Evolutionary conservation across 768 basidiomycete species (phyloP), one percentile per base, ranked within the genome.

Genomic region (Vishniacozyma victoriae): DNA sequence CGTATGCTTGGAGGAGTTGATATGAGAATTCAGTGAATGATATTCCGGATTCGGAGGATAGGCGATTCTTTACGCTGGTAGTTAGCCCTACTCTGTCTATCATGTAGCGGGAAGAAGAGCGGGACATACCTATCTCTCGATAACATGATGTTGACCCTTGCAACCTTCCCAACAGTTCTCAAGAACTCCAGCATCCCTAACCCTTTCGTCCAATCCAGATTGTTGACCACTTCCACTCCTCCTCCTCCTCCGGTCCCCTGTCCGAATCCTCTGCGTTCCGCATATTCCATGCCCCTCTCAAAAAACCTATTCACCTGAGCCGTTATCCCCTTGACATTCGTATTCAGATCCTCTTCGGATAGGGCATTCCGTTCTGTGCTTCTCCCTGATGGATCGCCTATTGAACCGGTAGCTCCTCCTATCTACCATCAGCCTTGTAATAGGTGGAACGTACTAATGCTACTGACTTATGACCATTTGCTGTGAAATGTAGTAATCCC

Each of bases 21-120:
- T 99, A 99, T 3, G 87, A 83, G 74, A 99, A 97, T 69, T 99
- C 95, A 16, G 92, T 90, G 75, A 93, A 99, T n/a, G 92, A 95
- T 52, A 97, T 84, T 37, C 93, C 93, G 24, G 62, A 80, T 53
- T 84, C 82, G 0, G 87, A 82, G 5, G 76, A 74, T 45, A 96
- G 76, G 22, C 93, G 84, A 23, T 81, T 79, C 50, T 84, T 84
- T 29, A 95, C 91, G 58, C 92, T 95, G 45, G 22, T 16, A 4
- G 13, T 11, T 9, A 11, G 37, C 18, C 37, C 12, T 19, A 11
- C 18, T 41, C 23, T 41, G 23, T 16, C 9, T 13, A 9, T 14
- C 13, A 41, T n/a, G n/a, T n/a, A 33, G 31, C 11, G n/a, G 31
- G 31, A 33, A 9, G 31, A 60, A 58, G 40, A 35, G 1, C 31